Conservation (phyloP, 2,329 filamentous ascomycete genomes). For the Diaporthe longicolla region DNA sequence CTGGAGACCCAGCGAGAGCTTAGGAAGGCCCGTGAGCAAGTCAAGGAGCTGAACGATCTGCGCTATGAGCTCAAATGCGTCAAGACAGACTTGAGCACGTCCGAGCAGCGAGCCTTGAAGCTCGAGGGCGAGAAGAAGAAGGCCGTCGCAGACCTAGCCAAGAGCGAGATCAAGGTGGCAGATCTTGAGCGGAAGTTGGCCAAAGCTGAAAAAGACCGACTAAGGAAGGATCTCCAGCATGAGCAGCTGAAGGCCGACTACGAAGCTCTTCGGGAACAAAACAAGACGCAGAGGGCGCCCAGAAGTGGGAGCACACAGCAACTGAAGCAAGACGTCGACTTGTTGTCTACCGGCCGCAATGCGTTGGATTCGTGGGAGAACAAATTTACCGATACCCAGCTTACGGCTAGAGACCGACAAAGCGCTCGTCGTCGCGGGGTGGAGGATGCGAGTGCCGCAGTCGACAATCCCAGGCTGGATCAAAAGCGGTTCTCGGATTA, state of each 20-base stretch:
- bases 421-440: slow-evolving; percentile 41
- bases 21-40: slow-evolving; percentile 66
- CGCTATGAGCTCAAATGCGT: slow-evolving; percentile 67
- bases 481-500: slow-evolving; percentile 37
- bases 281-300: slow-evolving; percentile 64
- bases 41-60: slow-evolving; percentile 65
- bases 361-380: slow-evolving; percentile 46
- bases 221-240: slow-evolving; percentile 51
- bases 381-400: slow-evolving; percentile 50
- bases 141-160: slow-evolving; percentile 50
- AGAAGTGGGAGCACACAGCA: slow-evolving; percentile 50
- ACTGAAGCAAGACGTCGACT: slow-evolving; percentile 48
- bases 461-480: slow-evolving; percentile 43
- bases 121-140: slow-evolving; percentile 55
- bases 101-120: slow-evolving; percentile 60
- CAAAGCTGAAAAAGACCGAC: slow-evolving; percentile 46
- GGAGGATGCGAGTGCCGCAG: slow-evolving; percentile 39
- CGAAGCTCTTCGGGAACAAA: slow-evolving; percentile 68
- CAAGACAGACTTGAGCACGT: slow-evolving; percentile 63
- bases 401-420: slow-evolving; percentile 47
- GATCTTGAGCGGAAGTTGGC: slow-evolving; percentile 50
- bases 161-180: slow-evolving; percentile 46
- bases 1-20: slow-evolving; percentile 69
- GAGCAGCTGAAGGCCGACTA: slow-evolving; percentile 63
- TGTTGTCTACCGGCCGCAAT: slow-evolving; percentile 43